Percentiles rank a stretch among this genome's conserved stretches.
Conservation (phyloP, 148 eudicot species). For the Rhododendron kiyosumense region DNA sequence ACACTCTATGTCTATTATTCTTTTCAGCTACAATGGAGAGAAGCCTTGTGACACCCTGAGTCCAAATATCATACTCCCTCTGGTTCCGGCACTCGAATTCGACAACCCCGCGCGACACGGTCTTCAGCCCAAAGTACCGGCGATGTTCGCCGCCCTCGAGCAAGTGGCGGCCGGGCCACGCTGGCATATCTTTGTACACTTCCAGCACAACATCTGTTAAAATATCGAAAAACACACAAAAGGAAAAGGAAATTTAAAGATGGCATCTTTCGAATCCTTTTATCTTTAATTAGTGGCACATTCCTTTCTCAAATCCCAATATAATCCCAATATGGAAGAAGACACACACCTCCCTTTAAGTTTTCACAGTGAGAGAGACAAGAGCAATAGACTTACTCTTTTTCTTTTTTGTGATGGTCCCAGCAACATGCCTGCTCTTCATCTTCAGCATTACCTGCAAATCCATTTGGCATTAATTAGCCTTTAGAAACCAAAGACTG, state of each 20-base stretch:
- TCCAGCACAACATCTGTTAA: constrained; percentile 75
- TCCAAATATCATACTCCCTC: constrained; percentile 81
- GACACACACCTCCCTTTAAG: constrained; percentile 29
- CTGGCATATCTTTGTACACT: constrained; percentile 79
- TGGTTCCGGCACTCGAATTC: constrained; percentile 94
- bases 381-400: constrained; percentile 66
- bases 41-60: constrained; percentile 83
- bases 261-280: constrained; percentile 28
- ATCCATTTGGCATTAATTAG: neutral
- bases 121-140: constrained; percentile 76
- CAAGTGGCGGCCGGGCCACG: constrained; percentile 95
- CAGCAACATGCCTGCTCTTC: constrained; percentile 97
- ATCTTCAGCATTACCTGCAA: constrained; percentile 87
- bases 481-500: constrained; percentile 17
- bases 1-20: constrained; percentile 11
- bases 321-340: constrained; percentile 63
- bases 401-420: constrained; percentile 99
- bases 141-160: constrained; percentile 75
- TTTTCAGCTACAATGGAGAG: constrained; percentile 37
- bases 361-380: constrained; percentile 32
- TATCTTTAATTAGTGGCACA: constrained; percentile 22
- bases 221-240: neutral
- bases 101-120: constrained; percentile 62
- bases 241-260: constrained; percentile 20
- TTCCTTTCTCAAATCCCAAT: constrained; percentile 78